Base-by-base conservation (phyloP, 805 yeast species). In the Myxozyma neotropica region DNA sequence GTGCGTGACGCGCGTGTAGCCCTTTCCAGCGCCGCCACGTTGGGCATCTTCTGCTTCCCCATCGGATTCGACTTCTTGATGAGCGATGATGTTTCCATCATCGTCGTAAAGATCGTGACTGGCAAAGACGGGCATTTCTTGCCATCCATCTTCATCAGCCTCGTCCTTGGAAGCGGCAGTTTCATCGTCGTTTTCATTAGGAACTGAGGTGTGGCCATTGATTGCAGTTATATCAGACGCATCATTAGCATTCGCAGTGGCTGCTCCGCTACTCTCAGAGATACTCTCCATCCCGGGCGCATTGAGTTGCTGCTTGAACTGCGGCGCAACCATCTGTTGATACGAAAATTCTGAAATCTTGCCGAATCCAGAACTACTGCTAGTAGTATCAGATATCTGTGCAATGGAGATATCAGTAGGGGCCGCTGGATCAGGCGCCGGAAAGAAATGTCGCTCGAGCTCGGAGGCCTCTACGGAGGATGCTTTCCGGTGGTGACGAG, bases 1-100 rank as follows among this genome's bases (percentile, higher is more conserved):
- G 1, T 85, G 88, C 29, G 90, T 89, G 7, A 94, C 87, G 68
- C 95, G 86, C 0, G 98, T 94, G 71, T 94, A 94, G 0, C 96
- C 93, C 26, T 78, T 82, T 42, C 81, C 81, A 0, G 83, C 83
- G 15, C 75, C 78, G 29, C 79, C 76, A 21, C 75, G 72, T 3
- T 72, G 60, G 29, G 58, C 59, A 10, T 67, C 63, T 13, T 64
- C 68, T 8, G 53, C 67, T 19, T 66, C 69, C 27, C 60, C 64
- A 23, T 65, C 68, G 8, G 65, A 69, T 15, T 53, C 59, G 29
- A 60, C 56, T 19, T 63, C 59, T 23, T 60, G 57, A 55, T 69
- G 69, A 21, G 75, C 74, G 6, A 75, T 61, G 12, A 73, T 67
- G 45, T 70, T 69, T 51, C 77, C 97, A 68, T 82, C 83, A 26